Base-by-base conservation (phyloP, 2,329 filamentous ascomycete species). In the Ilyonectria destructans region DNA sequence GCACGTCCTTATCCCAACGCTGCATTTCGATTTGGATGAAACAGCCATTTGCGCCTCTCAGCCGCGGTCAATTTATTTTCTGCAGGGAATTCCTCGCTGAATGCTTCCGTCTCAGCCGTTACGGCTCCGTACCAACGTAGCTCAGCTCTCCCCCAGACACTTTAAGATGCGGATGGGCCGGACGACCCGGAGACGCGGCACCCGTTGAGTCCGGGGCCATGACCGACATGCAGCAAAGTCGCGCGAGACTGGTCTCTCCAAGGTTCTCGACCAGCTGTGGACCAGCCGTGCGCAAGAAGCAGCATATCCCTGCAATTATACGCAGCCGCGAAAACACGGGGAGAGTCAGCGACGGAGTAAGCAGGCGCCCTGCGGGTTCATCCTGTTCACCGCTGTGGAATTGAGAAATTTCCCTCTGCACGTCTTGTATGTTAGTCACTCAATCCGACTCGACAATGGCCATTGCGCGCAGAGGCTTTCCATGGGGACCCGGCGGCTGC, bases 301-400 rank as follows among this genome's bases (percentile, higher is more conserved):
- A 21, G 46, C 52, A 15, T 52, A 29, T 62, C 58, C 52, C 29
- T 64, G 46, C 23, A 23, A 31, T 19, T 31, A 23, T 40, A 40
- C 29, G 15, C 35, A 43, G 29, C 40, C 45, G 17, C 21, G 31
- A 23, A 58, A 43, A 43, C 19, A 58, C 9, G 40, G 29, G 29
- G 21, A 33, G 26, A 51, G 19, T 46, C 48, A 51, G 48, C 48
- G 33, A 40, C n/a, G 13, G 21, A n/a, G 29, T 19, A 26, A 23
- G 33, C 45, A 54, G 31, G 31, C 12, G 29, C 49, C 29, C 58
- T 62, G 54, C 58, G 55, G 64, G 58, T 62, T 62, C 58, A 58
- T 54, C 54, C 58, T 62, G 46, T 54, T 67, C 64, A 54, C 59
- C 64, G 59, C 64, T 51, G 56, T 49, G 48, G 58, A 33, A 52